Percentiles rank a stretch among this genome's conserved stretches.
Evolutionary conservation across 192 early-diverging fungal species (phyloP).

Genomic region (Coemansia sp.): DNA sequence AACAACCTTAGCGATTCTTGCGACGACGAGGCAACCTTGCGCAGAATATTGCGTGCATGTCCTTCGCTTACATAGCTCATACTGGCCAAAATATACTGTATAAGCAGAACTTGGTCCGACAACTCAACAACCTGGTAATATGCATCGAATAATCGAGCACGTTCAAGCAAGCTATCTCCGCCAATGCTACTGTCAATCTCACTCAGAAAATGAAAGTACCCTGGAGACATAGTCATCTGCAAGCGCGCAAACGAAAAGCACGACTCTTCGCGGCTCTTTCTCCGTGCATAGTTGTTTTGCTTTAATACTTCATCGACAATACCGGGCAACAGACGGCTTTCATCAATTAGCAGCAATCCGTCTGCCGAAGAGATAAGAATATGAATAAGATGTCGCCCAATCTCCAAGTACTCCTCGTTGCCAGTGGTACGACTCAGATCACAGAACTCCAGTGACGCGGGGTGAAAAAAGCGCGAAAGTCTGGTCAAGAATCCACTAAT

Average conservation of each 20-base stretch:
- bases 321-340: conserved; percentile 41
- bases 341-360: conserved; percentile 49
- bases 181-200: conserved; percentile 45
- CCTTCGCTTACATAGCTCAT: conserved; percentile 42
- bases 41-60: conserved; percentile 48
- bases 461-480: conserved; percentile 45
- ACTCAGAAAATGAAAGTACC: conserved; percentile 52
- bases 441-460: conserved; percentile 51
- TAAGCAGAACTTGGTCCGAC: conserved; percentile 45
- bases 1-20: conserved; percentile 43
- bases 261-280: conserved; percentile 46
- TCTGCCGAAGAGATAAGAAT: conserved; percentile 51
- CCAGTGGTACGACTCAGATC: conserved; percentile 44
- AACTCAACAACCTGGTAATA: conserved; percentile 55
- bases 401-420: conserved; percentile 54
- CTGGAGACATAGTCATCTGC: conserved; percentile 55
- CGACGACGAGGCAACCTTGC: conserved; percentile 47
- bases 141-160: conserved; percentile 47
- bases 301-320: conserved; percentile 50
- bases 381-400: conserved; percentile 48
- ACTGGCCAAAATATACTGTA: conserved; percentile 50
- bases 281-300: conserved; percentile 37
- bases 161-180: conserved; percentile 45
- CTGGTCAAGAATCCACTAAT: conserved; percentile 34
- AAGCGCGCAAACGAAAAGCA: conserved; percentile 51